Conservation (phyloP, 2,329 filamentous ascomycete species). For the Talaromyces pinophilus region DNA sequence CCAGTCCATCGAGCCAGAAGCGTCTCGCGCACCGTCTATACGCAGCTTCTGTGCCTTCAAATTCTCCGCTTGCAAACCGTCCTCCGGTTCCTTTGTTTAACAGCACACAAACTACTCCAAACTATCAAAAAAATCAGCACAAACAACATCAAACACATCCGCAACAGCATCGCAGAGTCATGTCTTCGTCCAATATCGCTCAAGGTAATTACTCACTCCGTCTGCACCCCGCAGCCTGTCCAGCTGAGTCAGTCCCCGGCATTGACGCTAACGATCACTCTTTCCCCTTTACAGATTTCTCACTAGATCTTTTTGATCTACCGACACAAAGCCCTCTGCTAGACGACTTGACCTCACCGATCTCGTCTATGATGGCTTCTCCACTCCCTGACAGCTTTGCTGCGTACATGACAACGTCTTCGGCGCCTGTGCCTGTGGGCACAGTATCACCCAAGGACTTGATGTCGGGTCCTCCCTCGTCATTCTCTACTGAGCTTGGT, state of each 20-base stretch:
- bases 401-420: conserved; percentile 40
- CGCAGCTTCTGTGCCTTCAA: conserved; percentile 43
- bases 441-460: conserved; percentile 87
- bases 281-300: conserved; percentile 18
- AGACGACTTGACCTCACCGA: conserved; percentile 26
- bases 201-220: conserved; percentile 38
- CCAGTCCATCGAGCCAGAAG: conserved; percentile 37
- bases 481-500: conserved; percentile 78
- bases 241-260: conserved; percentile 6
- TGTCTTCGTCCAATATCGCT: conserved; percentile 43
- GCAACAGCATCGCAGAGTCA: conserved; percentile 39
- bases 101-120: conserved; percentile 31
- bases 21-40: conserved; percentile 34
- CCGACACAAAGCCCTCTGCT: conserved; percentile 19
- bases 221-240: conserved; percentile 36
- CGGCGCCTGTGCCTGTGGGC: conserved; percentile 43
- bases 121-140: conserved; percentile 20
- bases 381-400: conserved; percentile 30
- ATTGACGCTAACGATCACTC: conserved; percentile 2
- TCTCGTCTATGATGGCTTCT: conserved; percentile 27
- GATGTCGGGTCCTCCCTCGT: conserved; percentile 77
- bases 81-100: conserved; percentile 45
- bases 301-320: conserved; percentile 23
- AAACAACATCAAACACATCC: conserved; percentile 17
- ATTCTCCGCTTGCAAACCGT: conserved; percentile 38